These are phyloP conservation scores for Handroanthus guayacan DNA, from an alignment of 257 asterid species.

Conservation along the genomic window DNA sequence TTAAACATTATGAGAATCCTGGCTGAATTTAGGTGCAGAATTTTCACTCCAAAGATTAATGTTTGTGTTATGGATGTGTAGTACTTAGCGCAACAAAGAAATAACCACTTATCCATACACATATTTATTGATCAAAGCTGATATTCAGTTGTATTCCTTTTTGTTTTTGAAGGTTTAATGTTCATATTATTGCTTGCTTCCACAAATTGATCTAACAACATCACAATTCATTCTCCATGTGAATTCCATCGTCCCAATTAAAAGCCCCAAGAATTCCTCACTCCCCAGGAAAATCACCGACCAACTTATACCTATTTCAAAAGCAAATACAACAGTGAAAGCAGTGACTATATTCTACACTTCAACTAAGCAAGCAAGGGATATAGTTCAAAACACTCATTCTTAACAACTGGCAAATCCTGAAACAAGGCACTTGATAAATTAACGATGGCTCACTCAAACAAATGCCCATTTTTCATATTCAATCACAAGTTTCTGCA, in stretches of 20 bases:
- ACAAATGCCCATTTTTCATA: background rate
- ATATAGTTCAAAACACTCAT: background rate
- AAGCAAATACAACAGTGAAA: background rate
- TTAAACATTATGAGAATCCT: background rate
- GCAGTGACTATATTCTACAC: background rate
- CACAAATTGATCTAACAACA: background rate
- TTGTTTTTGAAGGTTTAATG: background rate
- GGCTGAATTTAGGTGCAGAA: background rate
- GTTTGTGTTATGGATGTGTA: background rate
- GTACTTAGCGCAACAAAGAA: background rate
- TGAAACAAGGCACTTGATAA: background rate
- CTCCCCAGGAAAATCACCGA: background rate
- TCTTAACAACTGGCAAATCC: conserved; percentile 6
- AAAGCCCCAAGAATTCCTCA: background rate
- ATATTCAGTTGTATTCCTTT: conserved; percentile 1
- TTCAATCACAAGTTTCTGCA: background rate
- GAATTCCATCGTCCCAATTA: conserved; percentile 6
- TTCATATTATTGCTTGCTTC: background rate
- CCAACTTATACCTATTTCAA: background rate
- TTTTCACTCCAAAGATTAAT: background rate
- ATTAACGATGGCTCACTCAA: conserved; percentile 4
- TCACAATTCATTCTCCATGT: conserved; percentile 1
- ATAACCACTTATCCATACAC: background rate
- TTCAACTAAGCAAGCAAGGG: background rate
- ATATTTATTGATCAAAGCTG: background rate